A percentile compares a stretch with the other conserved stretches of the same genome.
These are phyloP conservation scores for Trichoderma parareesei DNA, from an alignment of 495 filamentous ascomycete species.

Conservation along the genomic window DNA sequence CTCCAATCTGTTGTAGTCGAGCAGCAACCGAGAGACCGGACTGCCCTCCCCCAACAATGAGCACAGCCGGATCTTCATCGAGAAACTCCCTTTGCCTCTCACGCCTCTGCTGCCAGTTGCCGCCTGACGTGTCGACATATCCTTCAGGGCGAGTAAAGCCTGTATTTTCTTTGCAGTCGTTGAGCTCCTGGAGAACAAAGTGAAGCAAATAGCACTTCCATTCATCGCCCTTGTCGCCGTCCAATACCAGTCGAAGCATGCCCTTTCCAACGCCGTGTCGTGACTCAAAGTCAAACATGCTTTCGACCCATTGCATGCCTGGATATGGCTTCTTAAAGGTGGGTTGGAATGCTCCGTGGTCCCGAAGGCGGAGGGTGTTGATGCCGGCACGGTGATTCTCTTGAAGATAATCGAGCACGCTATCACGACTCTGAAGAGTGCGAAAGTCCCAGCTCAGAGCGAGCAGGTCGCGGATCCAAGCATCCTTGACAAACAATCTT, in stretches of 20 bases:
- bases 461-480: constrained; percentile 48
- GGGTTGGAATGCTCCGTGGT: constrained; percentile 20
- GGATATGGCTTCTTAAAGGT: neutral
- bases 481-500: constrained; percentile 33
- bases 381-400: constrained; percentile 20
- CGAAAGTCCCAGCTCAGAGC: constrained; percentile 48
- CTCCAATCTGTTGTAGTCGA: constrained; percentile 52
- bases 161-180: constrained; percentile 36
- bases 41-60: constrained; percentile 44
- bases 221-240: constrained; percentile 23
- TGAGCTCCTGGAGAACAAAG: constrained; percentile 39
- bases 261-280: constrained; percentile 44
- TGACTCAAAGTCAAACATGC: constrained; percentile 43
- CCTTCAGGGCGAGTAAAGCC: constrained; percentile 39
- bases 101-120: constrained; percentile 52
- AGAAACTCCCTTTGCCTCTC: constrained; percentile 37
- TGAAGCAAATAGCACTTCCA: constrained; percentile 53
- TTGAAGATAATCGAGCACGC: constrained; percentile 35
- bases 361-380: constrained; percentile 30
- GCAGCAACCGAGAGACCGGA: constrained; percentile 50
- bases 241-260: constrained; percentile 42
- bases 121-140: constrained; percentile 5
- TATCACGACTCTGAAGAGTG: constrained; percentile 39
- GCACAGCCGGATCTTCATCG: constrained; percentile 44
- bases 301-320: constrained; percentile 18